A percentile compares a stretch with the other conserved stretches of the same genome.
These are phyloP conservation scores for Pestalotiopsis sp. DNA, from an alignment of 2,329 filamentous ascomycete species.

Conservation along the genomic window DNA sequence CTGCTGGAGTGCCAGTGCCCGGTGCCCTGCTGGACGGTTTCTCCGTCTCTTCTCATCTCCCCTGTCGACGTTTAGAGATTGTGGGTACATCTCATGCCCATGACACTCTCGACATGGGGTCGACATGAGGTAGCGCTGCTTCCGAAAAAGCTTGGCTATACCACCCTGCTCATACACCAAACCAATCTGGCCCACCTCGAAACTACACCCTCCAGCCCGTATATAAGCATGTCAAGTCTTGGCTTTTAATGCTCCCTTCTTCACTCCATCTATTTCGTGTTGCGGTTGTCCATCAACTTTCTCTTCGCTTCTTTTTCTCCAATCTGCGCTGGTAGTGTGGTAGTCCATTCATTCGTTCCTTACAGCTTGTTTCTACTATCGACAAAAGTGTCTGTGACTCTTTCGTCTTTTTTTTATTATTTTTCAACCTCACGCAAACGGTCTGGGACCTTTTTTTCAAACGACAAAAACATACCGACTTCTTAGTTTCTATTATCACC, in stretches of 20 bases:
- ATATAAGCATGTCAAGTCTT: conserved; percentile 47
- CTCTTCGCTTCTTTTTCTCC: conserved; percentile 38
- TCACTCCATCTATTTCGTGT: conserved; percentile 27
- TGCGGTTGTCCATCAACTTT: conserved; percentile 26
- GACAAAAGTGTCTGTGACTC: conserved; percentile 42
- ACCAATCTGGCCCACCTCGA: conserved; percentile 25
- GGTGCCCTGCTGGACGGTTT: conserved; percentile 28
- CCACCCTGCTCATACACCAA: conserved; percentile 15
- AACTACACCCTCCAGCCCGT: conserved; percentile 21
- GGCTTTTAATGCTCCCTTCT: conserved; percentile 31
- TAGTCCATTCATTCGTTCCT: conserved; percentile 48
- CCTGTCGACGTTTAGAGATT: conserved; percentile 43
- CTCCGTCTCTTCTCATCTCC: conserved; percentile 30
- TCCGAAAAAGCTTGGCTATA: conserved; percentile 24
- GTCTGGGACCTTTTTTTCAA: conserved; percentile 52
- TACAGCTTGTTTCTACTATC: conserved; percentile 33
- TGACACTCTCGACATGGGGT: conserved; percentile 23
- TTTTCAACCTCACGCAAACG: conserved; percentile 40
- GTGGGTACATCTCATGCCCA: conserved; percentile 37
- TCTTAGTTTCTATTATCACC: conserved; percentile 26
- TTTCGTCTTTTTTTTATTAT: conserved; percentile 30
- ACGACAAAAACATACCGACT: conserved; percentile 22
- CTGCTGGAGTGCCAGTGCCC: conserved; percentile 12
- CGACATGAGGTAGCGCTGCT: conserved; percentile 29
- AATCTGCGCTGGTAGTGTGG: conserved; percentile 51